phyloP scores from a whole-genome alignment of 345 rosid species.

The Durio zibethinus region DNA sequence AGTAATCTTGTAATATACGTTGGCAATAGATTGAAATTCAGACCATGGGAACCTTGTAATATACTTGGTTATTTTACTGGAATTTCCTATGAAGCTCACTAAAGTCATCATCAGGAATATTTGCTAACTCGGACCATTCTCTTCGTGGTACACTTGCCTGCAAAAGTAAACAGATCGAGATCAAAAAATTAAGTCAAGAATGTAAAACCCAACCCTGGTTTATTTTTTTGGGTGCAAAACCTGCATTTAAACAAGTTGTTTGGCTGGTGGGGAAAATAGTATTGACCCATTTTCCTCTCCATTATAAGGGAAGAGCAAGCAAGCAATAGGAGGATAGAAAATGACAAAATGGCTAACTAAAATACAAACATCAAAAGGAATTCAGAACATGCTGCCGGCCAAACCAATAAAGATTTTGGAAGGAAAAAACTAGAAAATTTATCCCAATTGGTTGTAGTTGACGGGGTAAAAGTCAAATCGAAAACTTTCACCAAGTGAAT shows the following conservation, averaged over 20 bases:
- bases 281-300: neutral
- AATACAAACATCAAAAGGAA: neutral
- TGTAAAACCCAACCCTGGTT: neutral
- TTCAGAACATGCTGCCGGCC: neutral
- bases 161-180: neutral
- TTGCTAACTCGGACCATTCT: neutral
- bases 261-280: neutral
- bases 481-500: neutral
- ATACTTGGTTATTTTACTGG: neutral
- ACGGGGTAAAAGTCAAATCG: neutral
- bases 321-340: neutral
- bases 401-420: neutral
- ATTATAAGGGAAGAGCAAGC: neutral
- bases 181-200: neutral
- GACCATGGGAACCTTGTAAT: too few species aligned
- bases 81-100: neutral
- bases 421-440: neutral
- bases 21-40: too few species aligned
- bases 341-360: neutral
- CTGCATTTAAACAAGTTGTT: neutral
- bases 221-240: neutral
- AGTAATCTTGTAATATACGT: too few species aligned
- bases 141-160: neutral
- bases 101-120: neutral
- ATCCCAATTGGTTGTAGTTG: slow-evolving; percentile 7